Evolutionary conservation across 2,329 filamentous ascomycete genomes (phyloP).

Genomic region (Chaetomiaceae sp.): DNA sequence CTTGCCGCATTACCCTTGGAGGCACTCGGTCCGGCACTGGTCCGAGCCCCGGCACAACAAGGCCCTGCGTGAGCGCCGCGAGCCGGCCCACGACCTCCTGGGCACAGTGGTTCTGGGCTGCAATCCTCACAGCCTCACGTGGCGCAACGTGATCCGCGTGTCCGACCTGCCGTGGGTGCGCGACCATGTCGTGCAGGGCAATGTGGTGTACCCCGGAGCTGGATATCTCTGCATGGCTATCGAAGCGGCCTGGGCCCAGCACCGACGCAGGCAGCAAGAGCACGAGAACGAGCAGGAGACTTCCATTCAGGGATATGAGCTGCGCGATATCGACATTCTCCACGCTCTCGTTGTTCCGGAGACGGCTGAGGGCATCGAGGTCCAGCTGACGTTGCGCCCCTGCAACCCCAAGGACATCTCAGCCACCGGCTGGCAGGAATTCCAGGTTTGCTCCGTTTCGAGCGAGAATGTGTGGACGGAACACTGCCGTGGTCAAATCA

Average conservation of each 20-base stretch:
- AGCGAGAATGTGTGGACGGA: constrained; percentile 23
- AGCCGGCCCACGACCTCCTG: constrained; percentile 35
- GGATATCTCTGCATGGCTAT: constrained; percentile 32
- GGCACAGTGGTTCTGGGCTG: constrained; percentile 29
- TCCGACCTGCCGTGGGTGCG: constrained; percentile 38
- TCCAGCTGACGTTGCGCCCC: constrained; percentile 19
- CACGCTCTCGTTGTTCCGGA: constrained; percentile 22
- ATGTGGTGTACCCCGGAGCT: constrained; percentile 43
- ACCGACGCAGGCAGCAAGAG: too few relatives aligned
- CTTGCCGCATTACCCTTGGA: constrained; percentile 42
- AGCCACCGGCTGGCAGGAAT: constrained; percentile 20
- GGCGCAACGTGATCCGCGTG: constrained; percentile 32
- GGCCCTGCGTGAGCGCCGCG: constrained; percentile 30
- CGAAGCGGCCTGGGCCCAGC: constrained; percentile 26
- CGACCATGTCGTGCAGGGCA: constrained; percentile 43
- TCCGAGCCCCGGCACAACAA: constrained; percentile 31
- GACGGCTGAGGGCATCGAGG: constrained; percentile 21
- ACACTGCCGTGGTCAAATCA: constrained; percentile 22
- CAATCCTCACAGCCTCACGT: constrained; percentile 28
- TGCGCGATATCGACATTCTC: constrained; percentile 27
- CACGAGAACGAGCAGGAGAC: constrained; percentile 21
- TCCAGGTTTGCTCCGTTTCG: constrained; percentile 21
- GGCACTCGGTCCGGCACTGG: constrained; percentile 38
- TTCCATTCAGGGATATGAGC: constrained; percentile 28
- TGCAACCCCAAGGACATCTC: constrained; percentile 16